Evolutionary conservation across 768 basidiomycete genomes (phyloP).

Genomic region (Leccinum boreale): DNA sequence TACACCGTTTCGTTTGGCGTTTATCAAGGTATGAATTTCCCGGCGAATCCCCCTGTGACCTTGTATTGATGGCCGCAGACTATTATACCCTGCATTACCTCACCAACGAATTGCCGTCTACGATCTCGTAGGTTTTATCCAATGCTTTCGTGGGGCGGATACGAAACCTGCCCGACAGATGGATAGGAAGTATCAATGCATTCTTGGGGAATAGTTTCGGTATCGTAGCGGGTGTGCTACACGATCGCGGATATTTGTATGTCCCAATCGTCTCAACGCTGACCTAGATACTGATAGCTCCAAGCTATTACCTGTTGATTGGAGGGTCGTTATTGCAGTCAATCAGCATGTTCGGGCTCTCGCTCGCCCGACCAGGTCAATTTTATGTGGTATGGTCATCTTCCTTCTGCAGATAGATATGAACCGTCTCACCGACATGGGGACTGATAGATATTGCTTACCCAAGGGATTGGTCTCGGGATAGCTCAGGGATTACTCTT

Average conservation of each 20-base stretch:
- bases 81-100: conserved; percentile 38
- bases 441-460: conserved; percentile 41
- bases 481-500: conserved; percentile 45
- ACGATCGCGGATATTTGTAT: conserved; percentile 55
- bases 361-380: conserved; percentile 6
- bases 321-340: conserved; percentile 34
- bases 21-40: conserved; percentile 33
- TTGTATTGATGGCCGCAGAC: conserved; percentile 22
- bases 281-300: neutral
- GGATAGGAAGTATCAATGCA: conserved; percentile 48
- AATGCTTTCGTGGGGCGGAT: neutral
- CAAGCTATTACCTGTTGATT: conserved; percentile 43
- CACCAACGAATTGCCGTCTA: conserved; percentile 30
- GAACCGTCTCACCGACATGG: neutral
- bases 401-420: neutral
- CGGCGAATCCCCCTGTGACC: neutral
- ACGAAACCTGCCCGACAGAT: conserved; percentile 19
- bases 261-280: neutral
- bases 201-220: conserved; percentile 37
- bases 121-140: conserved; percentile 33
- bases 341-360: neutral
- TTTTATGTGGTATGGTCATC: conserved; percentile 38
- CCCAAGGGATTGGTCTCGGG: conserved; percentile 45
- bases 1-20: conserved; percentile 37
- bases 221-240: conserved; percentile 42